Base-by-base conservation (phyloP, 306 rosid genomes). In the Arachis stenosperma region DNA sequence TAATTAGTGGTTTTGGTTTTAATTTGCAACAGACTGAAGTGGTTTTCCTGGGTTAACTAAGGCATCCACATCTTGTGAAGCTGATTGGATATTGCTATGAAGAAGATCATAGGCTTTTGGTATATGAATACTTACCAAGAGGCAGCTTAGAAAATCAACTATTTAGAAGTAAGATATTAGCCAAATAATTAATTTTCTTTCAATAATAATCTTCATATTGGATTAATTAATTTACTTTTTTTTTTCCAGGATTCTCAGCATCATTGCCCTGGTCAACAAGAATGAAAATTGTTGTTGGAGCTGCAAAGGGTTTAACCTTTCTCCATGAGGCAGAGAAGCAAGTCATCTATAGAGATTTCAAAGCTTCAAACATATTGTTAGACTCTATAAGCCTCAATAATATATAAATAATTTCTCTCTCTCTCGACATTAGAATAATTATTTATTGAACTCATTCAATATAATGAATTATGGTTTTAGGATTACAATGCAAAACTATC, bases 111-210 rank as follows among this genome's bases (percentile, higher is more conserved):
- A 86, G 98, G 63, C 81, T 93, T 8, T 71, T 93, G 53, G 98
- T 70, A 0, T 93, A 93, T 70, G 97, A 93, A 43, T 90, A 90
- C 50, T 89, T 93, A 91, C 92, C 98, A 14, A 87, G 98, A 86
- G 98, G 98, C 10, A 93, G 98, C 79, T 87, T 93, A 62, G 98
- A 93, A 43, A 93, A 93, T 75, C 97, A 93, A 7, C 81, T 93
- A 7, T 93, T 93, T 52, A 86, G 98, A 89, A 90, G 98, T 93
- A 85, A 73, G 84, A 42, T 48, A 30, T 42, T 8, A 67, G 4
- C 30, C 6, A 55, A 12, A 12, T 48, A 14, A 48, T 48, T 1
- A 51, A 2, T 46, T 0, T 47, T 15, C 50, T 39, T 60, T 70
- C 47, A 15, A 27, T 33, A 0, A 48, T 71, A 8, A 65, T 46